These are phyloP conservation scores for Clonostachys solani DNA, from an alignment of 2,329 filamentous ascomycete species.

Conservation along the genomic window DNA sequence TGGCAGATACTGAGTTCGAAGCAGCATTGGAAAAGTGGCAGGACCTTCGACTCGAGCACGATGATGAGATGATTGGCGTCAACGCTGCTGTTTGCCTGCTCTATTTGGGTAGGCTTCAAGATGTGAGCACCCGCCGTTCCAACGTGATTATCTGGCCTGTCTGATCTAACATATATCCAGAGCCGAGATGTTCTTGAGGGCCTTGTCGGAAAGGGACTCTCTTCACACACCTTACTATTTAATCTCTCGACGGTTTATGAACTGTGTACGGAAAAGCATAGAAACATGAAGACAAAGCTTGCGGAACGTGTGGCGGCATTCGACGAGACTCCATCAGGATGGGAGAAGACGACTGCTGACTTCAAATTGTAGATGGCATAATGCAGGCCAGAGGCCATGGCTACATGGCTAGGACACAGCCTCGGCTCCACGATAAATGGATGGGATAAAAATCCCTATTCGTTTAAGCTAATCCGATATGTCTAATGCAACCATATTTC, in stretches of 20 bases:
- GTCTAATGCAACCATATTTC: too few species aligned
- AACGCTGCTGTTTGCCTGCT: conserved; percentile 82
- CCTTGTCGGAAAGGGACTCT: conserved; percentile 56
- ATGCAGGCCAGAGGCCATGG: too few species aligned
- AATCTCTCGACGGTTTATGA: conserved; percentile 92
- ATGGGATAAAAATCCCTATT: too few species aligned
- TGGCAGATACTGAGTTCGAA: conserved; percentile 73
- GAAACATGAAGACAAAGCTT: conserved; percentile 64
- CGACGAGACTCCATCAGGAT: conserved; percentile 52
- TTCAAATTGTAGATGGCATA: conserved; percentile 61
- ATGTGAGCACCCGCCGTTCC: conserved; percentile 40
- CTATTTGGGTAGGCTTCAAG: conserved; percentile 72
- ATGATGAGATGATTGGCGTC: conserved; percentile 69
- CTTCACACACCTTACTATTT: conserved; percentile 79
- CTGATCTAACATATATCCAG: conserved; percentile 22
- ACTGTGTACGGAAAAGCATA: conserved; percentile 75
- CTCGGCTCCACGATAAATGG: too few species aligned
- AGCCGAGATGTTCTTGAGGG: conserved; percentile 64
- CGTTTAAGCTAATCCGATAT: too few species aligned
- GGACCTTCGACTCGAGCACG: conserved; percentile 30
- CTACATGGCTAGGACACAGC: too few species aligned
- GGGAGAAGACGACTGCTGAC: conserved; percentile 68
- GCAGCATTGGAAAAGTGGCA: conserved; percentile 61
- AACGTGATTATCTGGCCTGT: background rate
- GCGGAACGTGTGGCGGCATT: conserved; percentile 64